A percentile compares a stretch with the other conserved stretches of the same genome.
phyloP scores from a whole-genome alignment of 2,329 filamentous ascomycete species.

The Cladosporium sp. region DNA sequence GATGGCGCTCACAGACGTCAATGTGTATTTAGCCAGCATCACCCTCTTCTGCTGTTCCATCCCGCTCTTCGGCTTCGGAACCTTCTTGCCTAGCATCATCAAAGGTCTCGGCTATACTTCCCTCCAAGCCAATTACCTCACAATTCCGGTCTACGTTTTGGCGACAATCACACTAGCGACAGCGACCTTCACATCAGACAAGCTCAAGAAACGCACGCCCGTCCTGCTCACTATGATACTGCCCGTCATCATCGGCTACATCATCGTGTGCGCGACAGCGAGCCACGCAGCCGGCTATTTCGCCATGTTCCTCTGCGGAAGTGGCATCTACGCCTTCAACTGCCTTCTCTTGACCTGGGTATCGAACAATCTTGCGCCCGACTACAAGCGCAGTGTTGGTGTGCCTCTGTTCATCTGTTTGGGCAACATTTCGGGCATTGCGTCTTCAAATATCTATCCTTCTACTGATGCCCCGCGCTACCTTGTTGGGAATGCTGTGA shows the following conservation, averaged over 20 bases:
- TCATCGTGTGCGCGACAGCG: conserved; percentile 29
- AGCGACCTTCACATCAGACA: conserved; percentile 24
- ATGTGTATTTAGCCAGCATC: conserved; percentile 27
- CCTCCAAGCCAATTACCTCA: conserved; percentile 41
- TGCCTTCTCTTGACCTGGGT: conserved; percentile 57
- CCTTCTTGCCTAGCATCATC: conserved; percentile 36
- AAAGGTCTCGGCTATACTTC: conserved; percentile 39
- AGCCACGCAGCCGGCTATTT: conserved; percentile 26
- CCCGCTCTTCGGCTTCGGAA: conserved; percentile 20
- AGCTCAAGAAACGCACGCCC: conserved; percentile 25
- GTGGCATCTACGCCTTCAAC: conserved; percentile 48
- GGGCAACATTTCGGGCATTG: conserved; percentile 35
- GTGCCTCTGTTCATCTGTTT: conserved; percentile 55
- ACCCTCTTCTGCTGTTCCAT: conserved; percentile 32
- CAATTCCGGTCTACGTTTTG: conserved; percentile 42
- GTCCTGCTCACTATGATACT: conserved; percentile 28
- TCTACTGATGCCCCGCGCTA: conserved; percentile 10
- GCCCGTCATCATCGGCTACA: conserved; percentile 31
- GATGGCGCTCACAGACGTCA: conserved; percentile 31
- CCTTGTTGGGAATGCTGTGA: conserved; percentile 2
- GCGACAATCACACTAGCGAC: conserved; percentile 21
- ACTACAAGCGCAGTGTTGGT: conserved; percentile 52
- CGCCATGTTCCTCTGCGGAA: conserved; percentile 27
- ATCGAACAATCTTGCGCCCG: conserved; percentile 55
- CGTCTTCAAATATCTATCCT: conserved; percentile 18